Percentiles rank a stretch among this genome's conserved stretches.
These are phyloP conservation scores for Magnusiomyces ingens DNA, from an alignment of 1,139 yeast species.

Conservation along the genomic window DNA sequence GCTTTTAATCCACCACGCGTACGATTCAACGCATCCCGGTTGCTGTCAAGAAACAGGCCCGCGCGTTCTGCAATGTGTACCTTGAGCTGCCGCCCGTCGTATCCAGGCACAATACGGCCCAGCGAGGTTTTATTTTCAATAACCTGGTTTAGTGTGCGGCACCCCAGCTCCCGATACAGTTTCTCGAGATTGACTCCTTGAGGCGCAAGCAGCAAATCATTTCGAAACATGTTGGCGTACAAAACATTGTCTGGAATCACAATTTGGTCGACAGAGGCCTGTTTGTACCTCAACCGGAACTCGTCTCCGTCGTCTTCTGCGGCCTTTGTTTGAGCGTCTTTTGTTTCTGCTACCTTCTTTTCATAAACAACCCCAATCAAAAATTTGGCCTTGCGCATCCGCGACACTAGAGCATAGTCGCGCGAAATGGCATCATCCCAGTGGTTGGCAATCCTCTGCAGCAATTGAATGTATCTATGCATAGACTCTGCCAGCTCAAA, in stretches of 20 bases:
- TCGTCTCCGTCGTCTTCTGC: conserved; percentile 19
- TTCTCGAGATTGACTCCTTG: conserved; percentile 30
- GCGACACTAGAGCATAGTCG: conserved; percentile 24
- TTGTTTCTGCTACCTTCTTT: conserved; percentile 8
- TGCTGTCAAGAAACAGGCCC: conserved; percentile 31
- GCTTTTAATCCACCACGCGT: not conserved
- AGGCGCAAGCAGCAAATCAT: conserved; percentile 33
- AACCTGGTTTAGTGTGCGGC: conserved; percentile 23
- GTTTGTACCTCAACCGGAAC: conserved; percentile 13
- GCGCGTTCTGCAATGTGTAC: conserved; percentile 25
- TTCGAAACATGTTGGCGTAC: conserved; percentile 32
- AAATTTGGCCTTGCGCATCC: conserved; percentile 29
- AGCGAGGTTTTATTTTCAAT: conserved; percentile 18
- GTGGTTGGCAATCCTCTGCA: conserved; percentile 25
- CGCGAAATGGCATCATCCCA: conserved; percentile 23
- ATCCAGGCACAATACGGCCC: conserved; percentile 17
- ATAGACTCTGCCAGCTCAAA: conserved; percentile 26
- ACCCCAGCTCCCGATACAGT: conserved; percentile 31
- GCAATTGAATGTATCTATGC: conserved; percentile 25
- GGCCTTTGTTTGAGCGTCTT: conserved; percentile 1
- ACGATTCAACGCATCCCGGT: conserved; percentile 17
- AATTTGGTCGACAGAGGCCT: conserved; percentile 28
- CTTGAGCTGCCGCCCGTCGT: conserved; percentile 12
- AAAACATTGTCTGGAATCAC: conserved; percentile 38
- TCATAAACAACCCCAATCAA: conserved; percentile 27